Conservation (phyloP, 306 rosid genomes). For the Arachis stenosperma region DNA sequence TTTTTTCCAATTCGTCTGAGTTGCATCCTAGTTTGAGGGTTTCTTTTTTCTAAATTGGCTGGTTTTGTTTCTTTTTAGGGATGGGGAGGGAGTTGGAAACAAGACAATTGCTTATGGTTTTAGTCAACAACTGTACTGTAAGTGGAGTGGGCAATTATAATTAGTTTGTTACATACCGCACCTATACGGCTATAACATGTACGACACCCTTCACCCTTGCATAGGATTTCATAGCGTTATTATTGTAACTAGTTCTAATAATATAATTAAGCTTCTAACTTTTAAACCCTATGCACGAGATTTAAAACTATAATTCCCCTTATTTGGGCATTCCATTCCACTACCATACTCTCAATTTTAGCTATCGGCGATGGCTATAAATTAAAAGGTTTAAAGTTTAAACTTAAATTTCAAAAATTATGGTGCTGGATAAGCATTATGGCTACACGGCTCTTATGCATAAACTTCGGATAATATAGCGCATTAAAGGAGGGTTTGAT, state of each 20-base stretch:
- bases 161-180: not conserved
- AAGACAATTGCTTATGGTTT: not conserved
- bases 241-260: not conserved
- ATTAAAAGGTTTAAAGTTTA: not conserved
- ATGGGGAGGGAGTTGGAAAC: not conserved
- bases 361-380: not conserved
- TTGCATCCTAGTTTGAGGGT: not conserved
- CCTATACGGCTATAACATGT: not conserved
- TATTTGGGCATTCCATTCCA: not conserved
- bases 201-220: not conserved
- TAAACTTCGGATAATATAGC: too few species aligned
- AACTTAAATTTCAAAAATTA: not conserved
- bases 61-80: not conserved
- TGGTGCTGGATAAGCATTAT: too few species aligned
- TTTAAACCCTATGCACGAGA: not conserved
- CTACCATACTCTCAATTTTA: not conserved
- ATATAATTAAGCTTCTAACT: too few species aligned
- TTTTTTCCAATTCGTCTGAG: not conserved
- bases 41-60: not conserved
- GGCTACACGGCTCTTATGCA: too few species aligned
- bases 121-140: not conserved
- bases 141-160: not conserved
- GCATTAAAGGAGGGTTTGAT: too few species aligned
- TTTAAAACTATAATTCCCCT: constrained; percentile 21
- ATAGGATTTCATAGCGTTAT: not conserved